Conservation (phyloP, 768 basidiomycete species). For the Mrakia hoshinonis region DNA sequence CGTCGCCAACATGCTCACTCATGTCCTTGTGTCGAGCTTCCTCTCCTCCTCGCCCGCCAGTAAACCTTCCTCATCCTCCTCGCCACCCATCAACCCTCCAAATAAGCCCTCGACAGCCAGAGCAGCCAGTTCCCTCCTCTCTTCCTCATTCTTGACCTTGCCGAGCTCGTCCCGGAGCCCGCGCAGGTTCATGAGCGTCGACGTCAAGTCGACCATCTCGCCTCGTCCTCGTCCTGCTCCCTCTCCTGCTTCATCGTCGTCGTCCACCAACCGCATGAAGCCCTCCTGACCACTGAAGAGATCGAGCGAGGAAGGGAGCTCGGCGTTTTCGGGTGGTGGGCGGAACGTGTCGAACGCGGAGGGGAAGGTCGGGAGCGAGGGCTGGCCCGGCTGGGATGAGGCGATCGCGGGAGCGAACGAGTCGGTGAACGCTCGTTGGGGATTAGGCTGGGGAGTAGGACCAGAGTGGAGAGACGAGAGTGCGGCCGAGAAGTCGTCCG, state of each 20-base stretch:
- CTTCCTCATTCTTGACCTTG: background rate
- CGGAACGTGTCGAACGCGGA: background rate
- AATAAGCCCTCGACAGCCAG: background rate
- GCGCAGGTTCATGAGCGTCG: background rate
- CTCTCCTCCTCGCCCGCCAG: background rate
- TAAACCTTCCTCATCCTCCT: background rate
- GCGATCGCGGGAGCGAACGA: background rate
- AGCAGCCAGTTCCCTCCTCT: conserved; percentile 8
- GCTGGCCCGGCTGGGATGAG: background rate
- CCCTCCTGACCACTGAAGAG: background rate
- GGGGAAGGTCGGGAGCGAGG: background rate
- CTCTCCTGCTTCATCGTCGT: background rate
- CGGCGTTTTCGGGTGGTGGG: background rate
- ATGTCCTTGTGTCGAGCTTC: background rate
- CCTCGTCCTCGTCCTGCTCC: background rate
- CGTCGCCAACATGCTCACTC: too few relatives aligned
- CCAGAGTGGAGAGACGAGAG: background rate
- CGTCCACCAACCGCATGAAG: background rate
- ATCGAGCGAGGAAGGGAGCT: background rate
- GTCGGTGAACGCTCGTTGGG: background rate
- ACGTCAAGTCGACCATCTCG: background rate
- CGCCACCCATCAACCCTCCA: background rate
- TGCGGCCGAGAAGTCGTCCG: background rate
- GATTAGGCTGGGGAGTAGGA: background rate
- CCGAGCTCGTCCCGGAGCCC: background rate